A percentile compares a stretch with the other conserved stretches of the same genome.
phyloP scores from a whole-genome alignment of 2,329 filamentous ascomycete genomes.

The Emergomyces orientalis region DNA sequence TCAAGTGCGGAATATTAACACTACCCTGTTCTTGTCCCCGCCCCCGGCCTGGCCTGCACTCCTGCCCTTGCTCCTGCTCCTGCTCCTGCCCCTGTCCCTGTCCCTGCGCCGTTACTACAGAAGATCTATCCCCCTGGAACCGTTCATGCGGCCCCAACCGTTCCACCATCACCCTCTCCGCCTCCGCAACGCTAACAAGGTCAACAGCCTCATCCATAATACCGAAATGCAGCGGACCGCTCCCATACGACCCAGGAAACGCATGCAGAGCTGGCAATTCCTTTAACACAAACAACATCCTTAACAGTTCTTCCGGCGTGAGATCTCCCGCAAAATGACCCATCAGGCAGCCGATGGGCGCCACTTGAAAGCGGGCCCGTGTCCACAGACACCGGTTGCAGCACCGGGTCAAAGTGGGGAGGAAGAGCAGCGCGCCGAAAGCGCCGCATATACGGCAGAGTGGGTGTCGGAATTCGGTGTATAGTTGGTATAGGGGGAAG shows the following conservation, averaged over 20 bases:
- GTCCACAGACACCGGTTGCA: neutral
- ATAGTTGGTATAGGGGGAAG: neutral
- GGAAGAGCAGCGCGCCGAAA: neutral
- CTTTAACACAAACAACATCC: neutral
- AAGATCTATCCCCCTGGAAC: neutral
- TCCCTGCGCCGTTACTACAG: neutral
- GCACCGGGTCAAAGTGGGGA: neutral
- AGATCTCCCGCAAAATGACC: neutral
- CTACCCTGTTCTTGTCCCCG: neutral
- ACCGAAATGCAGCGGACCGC: neutral
- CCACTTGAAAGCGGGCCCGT: neutral
- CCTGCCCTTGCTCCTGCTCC: too few species aligned
- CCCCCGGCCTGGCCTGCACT: neutral
- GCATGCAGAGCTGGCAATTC: neutral
- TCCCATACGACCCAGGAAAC: neutral
- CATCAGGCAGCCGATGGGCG: neutral
- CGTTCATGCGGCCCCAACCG: neutral
- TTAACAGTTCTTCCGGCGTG: neutral
- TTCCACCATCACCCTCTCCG: neutral
- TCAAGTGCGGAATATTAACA: neutral
- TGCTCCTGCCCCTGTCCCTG: neutral
- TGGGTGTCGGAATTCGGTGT: neutral
- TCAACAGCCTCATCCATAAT: neutral
- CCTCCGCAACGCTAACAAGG: constrained; percentile 1
- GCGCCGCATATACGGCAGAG: constrained; percentile 1